Evolutionary conservation across 768 basidiomycete genomes (phyloP).

Genomic region (Naganishia friedmannii): DNA sequence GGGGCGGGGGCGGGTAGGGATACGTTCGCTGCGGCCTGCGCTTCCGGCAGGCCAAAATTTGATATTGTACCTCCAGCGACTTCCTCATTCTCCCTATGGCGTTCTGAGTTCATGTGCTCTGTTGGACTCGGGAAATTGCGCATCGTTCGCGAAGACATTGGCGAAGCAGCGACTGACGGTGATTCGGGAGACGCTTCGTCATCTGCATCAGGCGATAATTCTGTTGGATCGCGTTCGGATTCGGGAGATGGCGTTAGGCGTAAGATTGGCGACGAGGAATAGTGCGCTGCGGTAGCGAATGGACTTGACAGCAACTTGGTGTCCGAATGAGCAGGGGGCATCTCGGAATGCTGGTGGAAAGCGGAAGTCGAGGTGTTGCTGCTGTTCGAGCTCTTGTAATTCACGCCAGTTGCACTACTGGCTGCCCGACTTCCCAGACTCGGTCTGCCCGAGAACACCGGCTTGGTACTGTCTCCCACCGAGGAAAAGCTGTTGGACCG

Average conservation of each 20-base stretch:
- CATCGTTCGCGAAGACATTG: background rate
- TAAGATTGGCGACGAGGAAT: background rate
- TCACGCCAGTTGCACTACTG: background rate
- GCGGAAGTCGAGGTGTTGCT: background rate
- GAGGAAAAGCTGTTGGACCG: conserved; percentile 9
- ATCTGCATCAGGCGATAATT: conserved; percentile 22
- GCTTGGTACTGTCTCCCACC: background rate
- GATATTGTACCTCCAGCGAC: background rate
- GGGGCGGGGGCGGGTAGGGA: background rate
- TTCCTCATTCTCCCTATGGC: background rate
- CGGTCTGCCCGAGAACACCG: background rate
- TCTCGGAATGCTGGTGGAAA: background rate
- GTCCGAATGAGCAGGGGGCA: background rate
- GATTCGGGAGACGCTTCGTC: conserved; percentile 21
- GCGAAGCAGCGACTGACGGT: background rate
- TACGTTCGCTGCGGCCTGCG: conserved; percentile 6
- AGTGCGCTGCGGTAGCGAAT: background rate
- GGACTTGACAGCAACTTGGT: background rate
- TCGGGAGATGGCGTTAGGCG: background rate
- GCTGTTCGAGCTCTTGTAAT: background rate
- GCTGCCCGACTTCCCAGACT: background rate
- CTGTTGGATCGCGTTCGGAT: background rate
- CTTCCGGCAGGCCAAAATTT: conserved; percentile 3
- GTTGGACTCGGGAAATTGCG: background rate
- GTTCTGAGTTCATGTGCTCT: background rate